Evolutionary conservation across 2,329 filamentous ascomycete species (phyloP).

Genomic region (Beauveria bassiana): DNA sequence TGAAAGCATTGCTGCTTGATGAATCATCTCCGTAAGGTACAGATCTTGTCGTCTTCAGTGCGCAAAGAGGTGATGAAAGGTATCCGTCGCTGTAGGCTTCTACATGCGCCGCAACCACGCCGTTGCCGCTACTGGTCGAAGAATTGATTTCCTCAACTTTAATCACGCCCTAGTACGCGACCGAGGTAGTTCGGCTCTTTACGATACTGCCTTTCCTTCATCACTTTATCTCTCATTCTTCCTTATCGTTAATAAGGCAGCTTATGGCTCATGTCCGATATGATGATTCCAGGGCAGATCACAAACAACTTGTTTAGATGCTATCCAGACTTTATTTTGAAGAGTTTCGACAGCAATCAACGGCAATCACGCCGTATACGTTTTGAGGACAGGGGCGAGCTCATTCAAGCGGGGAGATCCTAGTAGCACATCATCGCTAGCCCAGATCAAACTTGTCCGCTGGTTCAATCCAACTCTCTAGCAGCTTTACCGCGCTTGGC

Average conservation of each 20-base stretch:
- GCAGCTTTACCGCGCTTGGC: background rate
- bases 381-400: background rate
- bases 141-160: background rate
- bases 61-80: background rate
- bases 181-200: background rate
- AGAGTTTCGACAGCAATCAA: background rate
- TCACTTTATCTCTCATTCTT: background rate
- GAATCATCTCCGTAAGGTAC: background rate
- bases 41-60: background rate
- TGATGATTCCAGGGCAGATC: no score
- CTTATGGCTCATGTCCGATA: no score
- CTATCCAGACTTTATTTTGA: background rate
- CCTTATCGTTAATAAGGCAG: background rate
- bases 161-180: background rate
- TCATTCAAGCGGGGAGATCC: conserved; percentile 3
- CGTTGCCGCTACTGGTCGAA: background rate
- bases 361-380: background rate
- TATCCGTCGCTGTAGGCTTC: background rate
- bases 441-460: background rate
- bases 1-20: background rate
- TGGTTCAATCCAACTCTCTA: background rate
- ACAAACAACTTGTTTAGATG: background rate
- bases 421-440: conserved; percentile 5
- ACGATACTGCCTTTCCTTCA: background rate
- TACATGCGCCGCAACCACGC: background rate